Percentiles rank a stretch among this genome's conserved stretches.
Evolutionary conservation across 306 rosid species (phyloP).

Genomic region (Prunus dulcis): DNA sequence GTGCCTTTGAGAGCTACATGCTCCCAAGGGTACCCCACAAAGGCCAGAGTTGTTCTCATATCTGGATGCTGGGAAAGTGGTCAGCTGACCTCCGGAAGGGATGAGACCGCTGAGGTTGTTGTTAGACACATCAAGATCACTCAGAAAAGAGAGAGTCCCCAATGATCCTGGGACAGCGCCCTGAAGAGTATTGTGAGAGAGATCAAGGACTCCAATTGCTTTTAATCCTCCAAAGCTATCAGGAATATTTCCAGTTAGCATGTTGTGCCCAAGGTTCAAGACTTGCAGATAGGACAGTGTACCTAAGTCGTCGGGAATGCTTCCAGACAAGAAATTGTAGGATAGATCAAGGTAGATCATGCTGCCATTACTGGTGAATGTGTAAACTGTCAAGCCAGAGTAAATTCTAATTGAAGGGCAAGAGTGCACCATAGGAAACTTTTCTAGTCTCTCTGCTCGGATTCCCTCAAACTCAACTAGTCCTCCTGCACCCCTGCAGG

Average conservation of each 20-base stretch:
- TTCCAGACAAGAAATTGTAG: slow-evolving; percentile 60
- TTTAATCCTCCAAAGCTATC: slow-evolving; percentile 59
- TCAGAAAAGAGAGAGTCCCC: slow-evolving; percentile 61
- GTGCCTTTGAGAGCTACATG: slow-evolving; percentile 35
- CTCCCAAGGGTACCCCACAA: slow-evolving; percentile 59
- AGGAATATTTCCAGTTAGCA: slow-evolving; percentile 54
- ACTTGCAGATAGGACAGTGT: slow-evolving; percentile 53
- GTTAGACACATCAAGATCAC: slow-evolving; percentile 76
- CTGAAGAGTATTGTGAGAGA: slow-evolving; percentile 60
- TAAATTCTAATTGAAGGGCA: slow-evolving; percentile 68
- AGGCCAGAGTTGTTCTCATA: slow-evolving; percentile 69
- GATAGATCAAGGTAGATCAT: slow-evolving; percentile 72
- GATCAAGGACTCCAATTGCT: slow-evolving; percentile 61
- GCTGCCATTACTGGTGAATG: slow-evolving; percentile 52
- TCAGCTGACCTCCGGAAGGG: slow-evolving; percentile 77
- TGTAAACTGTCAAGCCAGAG: slow-evolving; percentile 59
- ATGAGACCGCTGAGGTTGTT: slow-evolving; percentile 58
- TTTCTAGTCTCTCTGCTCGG: slow-evolving; percentile 47
- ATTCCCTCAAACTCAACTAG: slow-evolving; percentile 65
- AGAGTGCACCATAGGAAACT: slow-evolving; percentile 58
- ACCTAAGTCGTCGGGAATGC: slow-evolving; percentile 51
- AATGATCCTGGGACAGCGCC: slow-evolving; percentile 62
- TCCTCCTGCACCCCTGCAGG: slow-evolving; percentile 82
- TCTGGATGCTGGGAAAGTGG: slow-evolving; percentile 64
- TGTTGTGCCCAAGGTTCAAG: slow-evolving; percentile 70